Evolutionary conservation across 73 alveolate species (phyloP).

Genomic region (Paraurostyla sp.): DNA sequence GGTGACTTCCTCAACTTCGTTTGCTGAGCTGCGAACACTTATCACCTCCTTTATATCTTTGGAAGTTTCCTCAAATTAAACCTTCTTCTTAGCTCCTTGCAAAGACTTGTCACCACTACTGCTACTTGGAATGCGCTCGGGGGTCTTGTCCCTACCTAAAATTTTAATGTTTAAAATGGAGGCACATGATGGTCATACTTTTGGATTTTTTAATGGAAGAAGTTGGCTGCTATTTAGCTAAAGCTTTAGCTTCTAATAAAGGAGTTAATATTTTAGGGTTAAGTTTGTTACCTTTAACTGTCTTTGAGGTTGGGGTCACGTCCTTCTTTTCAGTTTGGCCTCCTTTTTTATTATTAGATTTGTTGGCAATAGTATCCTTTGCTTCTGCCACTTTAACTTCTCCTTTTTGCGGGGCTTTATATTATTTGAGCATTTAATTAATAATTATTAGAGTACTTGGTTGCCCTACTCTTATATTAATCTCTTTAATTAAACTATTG

Average conservation of each 20-base stretch:
- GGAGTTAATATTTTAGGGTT: no score
- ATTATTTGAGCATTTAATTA: conserved; percentile 15
- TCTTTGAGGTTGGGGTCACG: neutral
- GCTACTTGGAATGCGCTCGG: no score
- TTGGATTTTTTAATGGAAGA: conserved; percentile 9
- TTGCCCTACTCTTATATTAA: no score
- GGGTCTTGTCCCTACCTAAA: conserved; percentile 32
- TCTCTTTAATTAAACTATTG: no score
- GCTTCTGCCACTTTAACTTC: neutral
- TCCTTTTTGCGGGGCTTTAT: conserved; percentile 48
- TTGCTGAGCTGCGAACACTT: conserved; percentile 39
- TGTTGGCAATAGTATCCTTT: neutral
- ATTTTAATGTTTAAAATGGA: neutral
- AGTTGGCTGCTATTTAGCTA: neutral
- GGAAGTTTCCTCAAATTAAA: neutral
- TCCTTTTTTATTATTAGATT: neutral
- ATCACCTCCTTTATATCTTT: conserved; percentile 17
- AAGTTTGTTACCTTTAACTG: neutral
- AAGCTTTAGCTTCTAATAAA: neutral
- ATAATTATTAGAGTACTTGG: no score
- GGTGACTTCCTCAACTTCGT: conserved; percentile 22
- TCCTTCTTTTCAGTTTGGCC: conserved; percentile 10
- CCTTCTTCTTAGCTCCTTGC: conserved; percentile 35
- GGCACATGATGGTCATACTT: neutral
- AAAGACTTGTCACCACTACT: conserved; percentile 1